phyloP scores from a whole-genome alignment of 305 asterid genomes.

The Rubia peregrina region DNA sequence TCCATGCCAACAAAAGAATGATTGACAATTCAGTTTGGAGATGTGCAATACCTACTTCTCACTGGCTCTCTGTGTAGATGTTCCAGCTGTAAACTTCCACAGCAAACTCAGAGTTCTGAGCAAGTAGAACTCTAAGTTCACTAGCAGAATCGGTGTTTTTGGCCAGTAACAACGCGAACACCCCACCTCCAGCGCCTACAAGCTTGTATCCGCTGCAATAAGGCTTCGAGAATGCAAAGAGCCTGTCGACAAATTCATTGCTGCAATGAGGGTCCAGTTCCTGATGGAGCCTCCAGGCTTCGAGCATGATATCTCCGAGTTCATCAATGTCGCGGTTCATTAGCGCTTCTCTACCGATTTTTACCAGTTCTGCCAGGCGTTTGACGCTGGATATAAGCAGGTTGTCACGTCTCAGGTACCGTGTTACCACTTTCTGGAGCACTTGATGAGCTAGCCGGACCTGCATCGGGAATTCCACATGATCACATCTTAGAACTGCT shows the following conservation, averaged over 20 bases:
- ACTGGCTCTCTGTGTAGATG: slow-evolving; percentile 39
- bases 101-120: slow-evolving; percentile 41
- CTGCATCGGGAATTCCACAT: slow-evolving; percentile 33
- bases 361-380: slow-evolving; percentile 81
- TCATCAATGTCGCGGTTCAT: slow-evolving; percentile 76
- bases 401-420: slow-evolving; percentile 85
- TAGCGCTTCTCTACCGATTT: slow-evolving; percentile 78
- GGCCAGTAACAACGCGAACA: slow-evolving; percentile 75
- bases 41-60: neutral
- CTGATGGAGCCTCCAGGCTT: slow-evolving; percentile 96
- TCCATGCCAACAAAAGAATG: neutral
- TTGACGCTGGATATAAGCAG: slow-evolving; percentile 83
- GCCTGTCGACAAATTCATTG: slow-evolving; percentile 72
- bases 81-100: slow-evolving; percentile 69
- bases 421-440: slow-evolving; percentile 88
- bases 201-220: slow-evolving; percentile 86
- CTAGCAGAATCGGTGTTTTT: slow-evolving; percentile 57
- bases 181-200: slow-evolving; percentile 99
- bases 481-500: neutral
- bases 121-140: slow-evolving; percentile 41
- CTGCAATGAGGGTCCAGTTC: slow-evolving; percentile 99
- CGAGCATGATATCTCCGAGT: slow-evolving; percentile 67
- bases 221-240: slow-evolving; percentile 56
- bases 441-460: slow-evolving; percentile 91
- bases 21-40: neutral